phyloP scores from a whole-genome alignment of 176 grass and related monocot genomes.

The Cenchrus fungigraminus region DNA sequence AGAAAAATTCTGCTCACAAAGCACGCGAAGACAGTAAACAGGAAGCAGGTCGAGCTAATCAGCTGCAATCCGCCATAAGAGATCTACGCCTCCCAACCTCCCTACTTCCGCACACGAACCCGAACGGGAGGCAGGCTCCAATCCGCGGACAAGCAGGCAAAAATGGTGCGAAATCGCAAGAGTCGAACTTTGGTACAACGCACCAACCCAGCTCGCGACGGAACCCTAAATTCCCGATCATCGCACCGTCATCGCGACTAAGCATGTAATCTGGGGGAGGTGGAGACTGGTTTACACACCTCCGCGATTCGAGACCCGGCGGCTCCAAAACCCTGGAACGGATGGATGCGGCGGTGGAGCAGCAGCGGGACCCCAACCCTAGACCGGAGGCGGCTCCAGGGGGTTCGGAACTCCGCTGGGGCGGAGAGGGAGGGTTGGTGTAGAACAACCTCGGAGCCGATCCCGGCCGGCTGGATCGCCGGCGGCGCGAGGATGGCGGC shows the following conservation, averaged over 20 bases:
- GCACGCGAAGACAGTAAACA: neutral
- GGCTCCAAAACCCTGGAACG: neutral
- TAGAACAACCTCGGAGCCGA: neutral
- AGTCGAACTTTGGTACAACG: neutral
- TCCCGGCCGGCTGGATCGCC: neutral
- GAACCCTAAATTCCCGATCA: constrained; percentile 18
- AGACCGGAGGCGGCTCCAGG: neutral
- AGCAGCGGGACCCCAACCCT: neutral
- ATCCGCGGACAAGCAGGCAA: neutral
- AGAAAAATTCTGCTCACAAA: neutral
- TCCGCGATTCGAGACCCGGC: neutral
- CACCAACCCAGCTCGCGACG: neutral
- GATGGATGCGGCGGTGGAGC: neutral
- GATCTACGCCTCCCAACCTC: neutral
- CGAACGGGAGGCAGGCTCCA: neutral
- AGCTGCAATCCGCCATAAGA: neutral
- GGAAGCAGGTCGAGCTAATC: neutral
- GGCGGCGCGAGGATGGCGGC: constrained; percentile 5
- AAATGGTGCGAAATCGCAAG: neutral
- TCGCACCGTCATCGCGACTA: neutral
- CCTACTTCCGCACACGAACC: neutral
- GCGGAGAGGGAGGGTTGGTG: neutral
- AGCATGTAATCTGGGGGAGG: neutral
- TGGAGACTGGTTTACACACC: neutral
- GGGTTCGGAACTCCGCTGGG: neutral